Conservation (phyloP, 2,329 filamentous ascomycete genomes). For the Aurifilum marmelostoma region DNA sequence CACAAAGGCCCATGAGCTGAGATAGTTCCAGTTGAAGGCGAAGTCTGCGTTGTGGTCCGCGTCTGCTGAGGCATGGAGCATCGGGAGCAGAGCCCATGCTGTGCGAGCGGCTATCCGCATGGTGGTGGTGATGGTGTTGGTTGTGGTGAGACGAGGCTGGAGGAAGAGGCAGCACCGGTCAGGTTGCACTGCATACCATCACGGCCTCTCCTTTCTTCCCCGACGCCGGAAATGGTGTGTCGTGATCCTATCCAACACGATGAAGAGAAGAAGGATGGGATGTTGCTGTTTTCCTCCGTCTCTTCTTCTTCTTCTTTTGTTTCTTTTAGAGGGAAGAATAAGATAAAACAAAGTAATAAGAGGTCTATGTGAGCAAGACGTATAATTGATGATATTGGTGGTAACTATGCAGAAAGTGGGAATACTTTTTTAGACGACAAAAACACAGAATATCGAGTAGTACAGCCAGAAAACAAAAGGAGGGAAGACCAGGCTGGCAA, state of each 20-base stretch:
- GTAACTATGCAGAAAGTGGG: background rate
- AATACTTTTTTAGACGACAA: too few species aligned
- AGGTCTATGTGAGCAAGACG: background rate
- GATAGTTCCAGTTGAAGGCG: background rate
- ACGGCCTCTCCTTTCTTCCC: background rate
- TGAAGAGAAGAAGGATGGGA: background rate
- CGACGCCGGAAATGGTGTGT: background rate
- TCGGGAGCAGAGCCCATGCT: background rate
- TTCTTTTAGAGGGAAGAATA: background rate
- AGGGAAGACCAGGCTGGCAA: background rate
- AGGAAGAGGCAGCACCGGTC: background rate
- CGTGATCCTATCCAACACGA: background rate
- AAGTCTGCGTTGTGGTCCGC: background rate
- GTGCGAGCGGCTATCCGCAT: slow-evolving; percentile 5
- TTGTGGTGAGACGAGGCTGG: background rate
- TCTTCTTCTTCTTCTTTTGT: background rate
- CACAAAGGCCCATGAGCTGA: background rate
- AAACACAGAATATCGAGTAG: background rate
- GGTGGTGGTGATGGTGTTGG: too few species aligned
- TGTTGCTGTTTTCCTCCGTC: background rate
- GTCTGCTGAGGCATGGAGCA: background rate
- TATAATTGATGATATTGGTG: background rate
- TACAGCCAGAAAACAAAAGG: background rate
- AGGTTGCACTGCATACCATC: slow-evolving; percentile 9
- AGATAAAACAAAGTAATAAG: background rate